Evolutionary conservation across 768 basidiomycete genomes (phyloP), one percentile per base, ranked within the genome.

Genomic region (Suillus fuscotomentosus): DNA sequence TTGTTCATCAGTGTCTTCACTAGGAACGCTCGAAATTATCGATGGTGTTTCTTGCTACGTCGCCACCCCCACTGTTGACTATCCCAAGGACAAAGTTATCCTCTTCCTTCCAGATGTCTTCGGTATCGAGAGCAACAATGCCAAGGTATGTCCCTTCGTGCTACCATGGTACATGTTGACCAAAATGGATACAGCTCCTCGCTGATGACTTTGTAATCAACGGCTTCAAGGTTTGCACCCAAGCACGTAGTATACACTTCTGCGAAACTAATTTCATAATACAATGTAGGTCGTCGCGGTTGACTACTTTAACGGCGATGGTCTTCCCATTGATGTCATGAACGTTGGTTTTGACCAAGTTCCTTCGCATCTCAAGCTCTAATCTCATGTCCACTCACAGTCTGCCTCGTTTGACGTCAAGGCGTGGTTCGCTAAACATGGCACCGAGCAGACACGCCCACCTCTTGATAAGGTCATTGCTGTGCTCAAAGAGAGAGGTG

Each of bases 401-500:
- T 39, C 76, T 73, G 7, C n/a, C 8, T 72, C 68, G 8, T 84
- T 81, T 63, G 76, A 87, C 62, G 7, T 83, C 4, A 15, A 0
- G 24, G 72, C 64, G 34, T 88, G 86, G 87, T 54, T 86, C 45
- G 47, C 42, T 5, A 76, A 68, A 0, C 88, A 89, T 65, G 71
- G 70, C 8, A 31, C 66, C 17, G 78, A 70, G 0, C 43, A 70
- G 13, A 84, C 83, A 1, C 83, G 84, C 14, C 85, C 86, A 1
- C 14, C 69, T 3, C 66, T 90, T 34, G 82, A 90, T 75, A 84
- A 82, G 57, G 84, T 89, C 51, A 79, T 90, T 39, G 73, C 71
- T 5, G 83, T 78, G 0, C 81, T 93, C 65, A 87, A 86, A 71
- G 82, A 75, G 39, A 70, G 83, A 65, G 91, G 90, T 2, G 78